These are phyloP conservation scores for Chaetomiaceae sp. DNA, from an alignment of 2,329 filamentous ascomycete genomes.

Conservation along the genomic window DNA sequence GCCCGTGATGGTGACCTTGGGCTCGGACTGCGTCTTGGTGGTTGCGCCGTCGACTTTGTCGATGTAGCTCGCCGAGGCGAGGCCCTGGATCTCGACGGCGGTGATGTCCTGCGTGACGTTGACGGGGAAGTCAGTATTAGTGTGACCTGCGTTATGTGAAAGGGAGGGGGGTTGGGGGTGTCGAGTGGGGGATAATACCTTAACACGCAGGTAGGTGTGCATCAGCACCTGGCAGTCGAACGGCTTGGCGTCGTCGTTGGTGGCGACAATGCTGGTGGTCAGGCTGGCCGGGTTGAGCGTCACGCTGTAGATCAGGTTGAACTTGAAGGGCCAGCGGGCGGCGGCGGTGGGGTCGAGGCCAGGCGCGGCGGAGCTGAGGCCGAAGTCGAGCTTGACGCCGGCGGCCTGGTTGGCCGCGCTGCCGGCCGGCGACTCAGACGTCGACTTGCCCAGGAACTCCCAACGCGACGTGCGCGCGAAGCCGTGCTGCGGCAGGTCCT, in stretches of 20 bases:
- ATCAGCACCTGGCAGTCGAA: conserved; percentile 91
- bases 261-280: conserved; percentile 76
- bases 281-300: conserved; percentile 70
- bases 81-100: conserved; percentile 64
- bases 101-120: conserved; percentile 63
- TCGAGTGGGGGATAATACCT: conserved; percentile 47
- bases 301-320: conserved; percentile 89
- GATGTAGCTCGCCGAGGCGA: conserved; percentile 68
- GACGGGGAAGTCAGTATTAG: no score
- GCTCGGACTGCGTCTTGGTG: conserved; percentile 49
- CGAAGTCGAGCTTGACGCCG: conserved; percentile 95
- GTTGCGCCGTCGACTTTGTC: conserved; percentile 69
- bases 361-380: conserved; percentile 58
- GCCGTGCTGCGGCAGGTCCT: conserved; percentile 81
- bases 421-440: conserved; percentile 50
- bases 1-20: conserved; percentile 60
- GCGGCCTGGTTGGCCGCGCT: conserved; percentile 51
- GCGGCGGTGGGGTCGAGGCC: conserved; percentile 63
- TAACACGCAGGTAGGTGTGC: conserved; percentile 81
- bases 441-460: conserved; percentile 90
- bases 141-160: no score
- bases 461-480: conserved; percentile 85
- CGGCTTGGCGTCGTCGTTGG: conserved; percentile 73
- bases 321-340: conserved; percentile 76
- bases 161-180: background rate